phyloP scores from a whole-genome alignment of 345 rosid genomes.

The Lumnitzera racemosa region DNA sequence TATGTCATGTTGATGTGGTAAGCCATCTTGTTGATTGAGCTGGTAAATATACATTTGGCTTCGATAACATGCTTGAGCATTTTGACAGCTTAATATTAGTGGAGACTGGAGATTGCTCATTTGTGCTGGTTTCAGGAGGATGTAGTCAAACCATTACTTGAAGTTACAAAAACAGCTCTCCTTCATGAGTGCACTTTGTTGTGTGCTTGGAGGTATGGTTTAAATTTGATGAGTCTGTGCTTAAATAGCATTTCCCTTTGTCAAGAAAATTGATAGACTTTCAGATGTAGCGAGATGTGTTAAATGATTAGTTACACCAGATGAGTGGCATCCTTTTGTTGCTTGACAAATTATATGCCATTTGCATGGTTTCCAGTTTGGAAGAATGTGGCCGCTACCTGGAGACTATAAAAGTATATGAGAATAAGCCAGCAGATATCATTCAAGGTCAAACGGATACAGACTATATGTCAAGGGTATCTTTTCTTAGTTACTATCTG shows the following conservation, averaged over 20 bases:
- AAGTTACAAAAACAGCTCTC: constrained; percentile 64
- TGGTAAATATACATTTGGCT: background rate
- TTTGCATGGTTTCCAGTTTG: constrained; percentile 33
- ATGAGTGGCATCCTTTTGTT: background rate
- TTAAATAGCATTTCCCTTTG: too few species aligned
- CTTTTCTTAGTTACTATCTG: too few species aligned
- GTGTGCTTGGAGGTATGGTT: constrained; percentile 72
- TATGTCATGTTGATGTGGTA: constrained; percentile 94
- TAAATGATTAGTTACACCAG: background rate
- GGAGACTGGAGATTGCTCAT: background rate
- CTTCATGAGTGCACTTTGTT: constrained; percentile 81
- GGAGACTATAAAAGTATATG: constrained; percentile 91
- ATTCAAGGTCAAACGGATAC: constrained; percentile 93
- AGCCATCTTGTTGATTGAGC: constrained; percentile 14
- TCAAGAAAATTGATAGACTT: too few species aligned
- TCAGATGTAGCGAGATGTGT: too few species aligned
- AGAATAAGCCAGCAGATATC: constrained; percentile 92
- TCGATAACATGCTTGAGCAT: too few species aligned
- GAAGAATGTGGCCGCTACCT: constrained; percentile 95
- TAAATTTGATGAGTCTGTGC: background rate
- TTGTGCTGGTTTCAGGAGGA: constrained; percentile 47
- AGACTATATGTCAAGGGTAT: constrained; percentile 80
- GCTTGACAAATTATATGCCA: background rate
- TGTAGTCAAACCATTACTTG: constrained; percentile 63
- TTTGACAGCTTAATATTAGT: background rate